phyloP scores from a whole-genome alignment of 768 basidiomycete species.

The Psilocybe sp. region DNA sequence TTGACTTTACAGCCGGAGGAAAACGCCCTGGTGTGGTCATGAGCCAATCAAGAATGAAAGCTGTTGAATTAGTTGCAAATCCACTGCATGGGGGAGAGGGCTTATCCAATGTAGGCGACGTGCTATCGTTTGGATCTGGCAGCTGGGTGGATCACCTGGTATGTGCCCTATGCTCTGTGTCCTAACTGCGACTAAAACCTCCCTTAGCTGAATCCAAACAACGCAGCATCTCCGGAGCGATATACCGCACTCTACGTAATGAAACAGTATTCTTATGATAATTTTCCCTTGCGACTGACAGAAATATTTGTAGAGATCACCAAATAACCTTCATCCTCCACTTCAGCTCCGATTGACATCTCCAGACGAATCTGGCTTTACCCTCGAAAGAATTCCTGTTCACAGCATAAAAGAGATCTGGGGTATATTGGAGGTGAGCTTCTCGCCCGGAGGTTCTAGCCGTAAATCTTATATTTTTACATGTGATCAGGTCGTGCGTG shows the following conservation, averaged over 20 bases:
- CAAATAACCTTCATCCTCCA: constrained; percentile 65
- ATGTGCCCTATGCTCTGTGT: constrained; percentile 10
- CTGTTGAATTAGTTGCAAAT: constrained; percentile 65
- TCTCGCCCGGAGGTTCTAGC: background rate
- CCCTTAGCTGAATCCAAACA: constrained; percentile 51
- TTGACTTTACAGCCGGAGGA: constrained; percentile 67
- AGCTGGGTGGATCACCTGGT: constrained; percentile 72
- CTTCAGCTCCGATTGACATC: constrained; percentile 62
- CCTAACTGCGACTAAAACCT: constrained; percentile 1
- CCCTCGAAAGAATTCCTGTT: constrained; percentile 69
- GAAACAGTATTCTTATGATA: constrained; percentile 15
- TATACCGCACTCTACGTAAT: constrained; percentile 67
- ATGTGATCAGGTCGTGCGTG: constrained; percentile 58
- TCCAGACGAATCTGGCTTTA: constrained; percentile 75
- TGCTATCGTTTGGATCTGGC: constrained; percentile 45
- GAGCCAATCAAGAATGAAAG: constrained; percentile 70
- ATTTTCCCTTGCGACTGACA: background rate
- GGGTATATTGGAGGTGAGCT: constrained; percentile 66
- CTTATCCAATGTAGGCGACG: constrained; percentile 32
- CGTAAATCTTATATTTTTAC: constrained; percentile 1
- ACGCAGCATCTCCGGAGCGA: constrained; percentile 49
- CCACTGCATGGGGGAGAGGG: constrained; percentile 44
- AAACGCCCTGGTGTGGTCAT: constrained; percentile 59
- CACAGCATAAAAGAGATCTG: constrained; percentile 71
- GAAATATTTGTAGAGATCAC: constrained; percentile 48